Evolutionary conservation across 306 rosid genomes (phyloP), one percentile per base, ranked within the genome.

Genomic region (Pyrus communis): DNA sequence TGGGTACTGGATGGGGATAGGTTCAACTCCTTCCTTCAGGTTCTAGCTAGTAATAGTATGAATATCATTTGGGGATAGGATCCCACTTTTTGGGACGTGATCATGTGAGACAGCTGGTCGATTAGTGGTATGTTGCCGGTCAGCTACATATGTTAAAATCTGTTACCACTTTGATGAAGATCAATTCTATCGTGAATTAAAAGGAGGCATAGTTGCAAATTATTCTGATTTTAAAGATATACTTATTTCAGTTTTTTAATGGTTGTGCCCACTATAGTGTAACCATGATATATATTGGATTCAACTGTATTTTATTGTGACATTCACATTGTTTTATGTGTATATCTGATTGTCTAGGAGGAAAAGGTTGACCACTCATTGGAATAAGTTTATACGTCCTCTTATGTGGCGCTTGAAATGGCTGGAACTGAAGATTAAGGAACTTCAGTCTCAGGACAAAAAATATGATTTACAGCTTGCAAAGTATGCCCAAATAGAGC

Each of bases 371-470:
- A 90, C 93, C 65, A 67, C 8, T 77, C 91, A 89, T 64, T 95
- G 97, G 97, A 89, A 82, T 81, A 87, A 45, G 80, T 95, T 88
- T 82, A 84, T 87, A 75, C 76, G 70, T 68, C 97, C 97, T 43
- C 62, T 88, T 31, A 82, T 46, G 83, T 87, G 91, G 93, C 93
- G 97, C 27, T 87, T 89, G 83, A 95, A 88, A 86, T 92, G 97
- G 97, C 38, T 84, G 52, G 99, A 90, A 78, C 78, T 92, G 84
- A 79, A 69, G 81, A 74, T 92, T 54, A 87, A 65, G 83, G 83
- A 82, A 77, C 92, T 95, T 73, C 84, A 78, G 69, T 88, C 89
- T 60, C 93, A 81, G 81, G 70, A 78, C 21, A 78, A 12, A 25
- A 85, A 89, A 83, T 95, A 92, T 75, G 88, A 86, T 15, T 65